Evolutionary conservation across 306 rosid genomes (phyloP).

Genomic region (Malus sieversii): DNA sequence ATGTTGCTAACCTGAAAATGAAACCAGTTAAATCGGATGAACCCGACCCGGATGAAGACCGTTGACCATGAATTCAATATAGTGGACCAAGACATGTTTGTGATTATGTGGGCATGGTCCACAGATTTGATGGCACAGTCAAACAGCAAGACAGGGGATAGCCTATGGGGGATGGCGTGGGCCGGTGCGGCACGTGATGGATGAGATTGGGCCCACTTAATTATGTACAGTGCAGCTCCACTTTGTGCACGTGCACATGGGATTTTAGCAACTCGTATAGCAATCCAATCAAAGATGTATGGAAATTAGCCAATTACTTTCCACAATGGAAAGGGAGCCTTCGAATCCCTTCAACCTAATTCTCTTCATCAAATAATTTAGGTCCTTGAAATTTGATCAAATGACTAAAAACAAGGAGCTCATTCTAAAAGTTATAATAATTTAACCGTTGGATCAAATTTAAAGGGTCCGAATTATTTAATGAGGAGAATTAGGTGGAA

Average conservation of each 20-base stretch:
- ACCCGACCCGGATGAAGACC: not conserved
- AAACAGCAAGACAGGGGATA: not conserved
- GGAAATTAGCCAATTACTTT: not conserved
- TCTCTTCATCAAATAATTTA: rapidly evolving
- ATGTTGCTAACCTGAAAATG: not conserved
- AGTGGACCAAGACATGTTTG: not conserved
- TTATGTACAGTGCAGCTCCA: not conserved
- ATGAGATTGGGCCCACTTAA: constrained; percentile 28
- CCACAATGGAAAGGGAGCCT: not conserved
- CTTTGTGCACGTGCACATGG: constrained; percentile 18
- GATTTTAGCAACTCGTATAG: not conserved
- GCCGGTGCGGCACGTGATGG: constrained; percentile 42
- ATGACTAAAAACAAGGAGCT: too few species aligned
- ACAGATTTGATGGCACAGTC: not conserved
- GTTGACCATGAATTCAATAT: not conserved
- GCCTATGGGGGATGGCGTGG: constrained; percentile 38
- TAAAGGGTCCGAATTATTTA: too few species aligned
- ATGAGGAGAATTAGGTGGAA: too few species aligned
- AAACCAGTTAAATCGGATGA: not conserved
- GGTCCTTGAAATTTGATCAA: too few species aligned
- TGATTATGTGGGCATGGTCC: constrained; percentile 41
- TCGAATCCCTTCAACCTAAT: too few species aligned
- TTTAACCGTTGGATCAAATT: too few species aligned
- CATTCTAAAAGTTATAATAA: too few species aligned
- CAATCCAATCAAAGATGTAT: not conserved